Base-by-base conservation (phyloP, 345 rosid species). In the Syzygium grande region DNA sequence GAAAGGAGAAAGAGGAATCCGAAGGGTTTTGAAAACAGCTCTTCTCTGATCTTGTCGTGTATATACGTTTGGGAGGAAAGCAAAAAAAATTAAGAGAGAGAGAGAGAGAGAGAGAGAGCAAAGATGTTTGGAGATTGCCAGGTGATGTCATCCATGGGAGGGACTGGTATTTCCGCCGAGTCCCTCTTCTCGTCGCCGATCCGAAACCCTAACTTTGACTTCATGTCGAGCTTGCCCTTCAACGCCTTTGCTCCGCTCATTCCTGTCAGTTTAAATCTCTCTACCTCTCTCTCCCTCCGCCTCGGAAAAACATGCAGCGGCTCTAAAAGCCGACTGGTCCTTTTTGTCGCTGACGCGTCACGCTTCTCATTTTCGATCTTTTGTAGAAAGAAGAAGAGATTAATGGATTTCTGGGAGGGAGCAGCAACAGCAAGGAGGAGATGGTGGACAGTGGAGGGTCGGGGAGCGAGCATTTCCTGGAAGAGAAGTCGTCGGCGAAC, bases 201-300 rank as follows among this genome's bases (percentile, higher is more conserved):
- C 89, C 97, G 94, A 88, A 97, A 93, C 97, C 95, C 97, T 92
- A 96, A 91, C 90, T 95, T 95, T 91, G 94, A 91, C 93, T 94
- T 94, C 95, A 90, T 89, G 86, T 52, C 90, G 6, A 86, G 52
- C 58, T 86, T 95, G 87, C 92, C 98, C 63, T 95, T 94, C 90
- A 93, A 93, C 87, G 88, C 97, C 49, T 95, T 92, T 90, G 90
- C 96, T 58, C 86, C 97, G 84, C 30, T 93, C 27, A 80, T 93
- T 34, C 96, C 98, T 85, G 98, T 97, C 92, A 90, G 95, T 87
- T 61, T 38, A 34, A 46, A 78, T 16, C 29, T 46, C 84, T 49
- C 88, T 25, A 30, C 11, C 85, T 27, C 19, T 29, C 30, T 84
- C n/a, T 14, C 22, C 22, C 23, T 23, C 61, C 43, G 5, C 22